These are phyloP conservation scores for Akanthomyces muscarius DNA, from an alignment of 2,329 filamentous ascomycete species.

Conservation along the genomic window DNA sequence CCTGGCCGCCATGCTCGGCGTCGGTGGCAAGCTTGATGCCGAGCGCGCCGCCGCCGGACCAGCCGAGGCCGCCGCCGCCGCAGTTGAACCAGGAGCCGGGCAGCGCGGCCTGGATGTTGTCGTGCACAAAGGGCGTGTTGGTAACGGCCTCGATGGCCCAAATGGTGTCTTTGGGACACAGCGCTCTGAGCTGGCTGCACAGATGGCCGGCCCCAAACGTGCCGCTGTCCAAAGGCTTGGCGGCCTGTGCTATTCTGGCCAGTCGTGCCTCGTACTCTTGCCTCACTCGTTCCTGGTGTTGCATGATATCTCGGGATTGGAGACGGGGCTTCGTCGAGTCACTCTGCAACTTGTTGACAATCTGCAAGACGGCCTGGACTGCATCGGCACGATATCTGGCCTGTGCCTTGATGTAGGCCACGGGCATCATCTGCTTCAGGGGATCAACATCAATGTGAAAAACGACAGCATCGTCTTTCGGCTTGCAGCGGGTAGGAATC, in stretches of 20 bases:
- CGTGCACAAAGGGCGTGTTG: conserved; percentile 60
- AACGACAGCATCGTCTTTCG: conserved; percentile 47
- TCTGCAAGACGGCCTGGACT: conserved; percentile 61
- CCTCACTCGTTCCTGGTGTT: neutral
- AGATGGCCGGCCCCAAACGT: conserved; percentile 39
- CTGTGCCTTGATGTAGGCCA: conserved; percentile 66
- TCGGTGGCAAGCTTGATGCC: conserved; percentile 69
- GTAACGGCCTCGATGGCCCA: conserved; percentile 78
- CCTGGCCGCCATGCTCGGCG: conserved; percentile 40
- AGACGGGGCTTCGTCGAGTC: conserved; percentile 36
- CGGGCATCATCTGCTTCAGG: conserved; percentile 66
- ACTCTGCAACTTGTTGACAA: conserved; percentile 58
- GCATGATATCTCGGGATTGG: conserved; percentile 17
- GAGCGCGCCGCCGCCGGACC: conserved; percentile 71
- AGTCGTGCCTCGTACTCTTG: conserved; percentile 55
- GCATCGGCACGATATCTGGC: conserved; percentile 65
- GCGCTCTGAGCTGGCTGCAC: conserved; percentile 28
- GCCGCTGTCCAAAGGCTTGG: conserved; percentile 57
- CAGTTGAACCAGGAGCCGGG: conserved; percentile 79
- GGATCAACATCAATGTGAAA: conserved; percentile 65
- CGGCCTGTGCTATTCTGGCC: conserved; percentile 53
- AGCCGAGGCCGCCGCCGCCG: conserved; percentile 74
- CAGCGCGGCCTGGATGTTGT: conserved; percentile 64
- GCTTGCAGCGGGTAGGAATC: conserved; percentile 73
- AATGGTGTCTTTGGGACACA: conserved; percentile 53